These are phyloP conservation scores for Glycyrrhiza uralensis DNA, from an alignment of 306 rosid genomes.

Conservation along the genomic window DNA sequence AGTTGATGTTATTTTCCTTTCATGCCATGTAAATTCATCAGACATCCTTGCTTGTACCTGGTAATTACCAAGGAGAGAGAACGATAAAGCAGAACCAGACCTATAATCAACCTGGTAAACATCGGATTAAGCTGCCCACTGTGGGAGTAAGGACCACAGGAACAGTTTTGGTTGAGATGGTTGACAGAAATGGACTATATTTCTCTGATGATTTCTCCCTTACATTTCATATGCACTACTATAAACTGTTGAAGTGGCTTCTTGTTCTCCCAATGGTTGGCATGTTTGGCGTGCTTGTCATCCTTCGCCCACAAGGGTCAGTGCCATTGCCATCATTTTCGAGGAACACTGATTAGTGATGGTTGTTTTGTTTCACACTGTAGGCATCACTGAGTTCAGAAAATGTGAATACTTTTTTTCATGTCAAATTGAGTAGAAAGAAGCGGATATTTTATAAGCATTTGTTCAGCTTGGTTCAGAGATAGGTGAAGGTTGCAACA, in stretches of 20 bases:
- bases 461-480: conserved; percentile 19
- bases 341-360: conserved; percentile 66
- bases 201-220: conserved; percentile 93
- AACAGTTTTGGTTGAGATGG: conserved; percentile 94
- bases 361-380: conserved; percentile 13
- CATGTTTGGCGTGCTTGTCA: conserved; percentile 85
- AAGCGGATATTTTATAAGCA: conserved; percentile 3
- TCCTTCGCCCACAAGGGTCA: conserved; percentile 88
- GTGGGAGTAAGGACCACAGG: conserved; percentile 85
- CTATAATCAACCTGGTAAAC: conserved; percentile 62
- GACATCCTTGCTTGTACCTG: conserved; percentile 90
- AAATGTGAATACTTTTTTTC: conserved; percentile 29
- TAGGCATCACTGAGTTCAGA: conserved; percentile 15
- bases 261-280: conserved; percentile 94
- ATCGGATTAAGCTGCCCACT: conserved; percentile 81
- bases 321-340: conserved; percentile 93
- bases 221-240: conserved; percentile 96
- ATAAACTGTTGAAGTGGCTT: conserved; percentile 91
- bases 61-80: conserved; percentile 98
- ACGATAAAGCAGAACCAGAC: conserved; percentile 63
- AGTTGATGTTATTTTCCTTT: conserved; percentile 1
- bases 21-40: conserved; percentile 37
- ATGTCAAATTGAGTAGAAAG: conserved; percentile 11
- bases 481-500: conserved; percentile 38
- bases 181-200: conserved; percentile 87